phyloP scores from a whole-genome alignment of 208 protist genomes.

The Acanthamoeba healyi region DNA sequence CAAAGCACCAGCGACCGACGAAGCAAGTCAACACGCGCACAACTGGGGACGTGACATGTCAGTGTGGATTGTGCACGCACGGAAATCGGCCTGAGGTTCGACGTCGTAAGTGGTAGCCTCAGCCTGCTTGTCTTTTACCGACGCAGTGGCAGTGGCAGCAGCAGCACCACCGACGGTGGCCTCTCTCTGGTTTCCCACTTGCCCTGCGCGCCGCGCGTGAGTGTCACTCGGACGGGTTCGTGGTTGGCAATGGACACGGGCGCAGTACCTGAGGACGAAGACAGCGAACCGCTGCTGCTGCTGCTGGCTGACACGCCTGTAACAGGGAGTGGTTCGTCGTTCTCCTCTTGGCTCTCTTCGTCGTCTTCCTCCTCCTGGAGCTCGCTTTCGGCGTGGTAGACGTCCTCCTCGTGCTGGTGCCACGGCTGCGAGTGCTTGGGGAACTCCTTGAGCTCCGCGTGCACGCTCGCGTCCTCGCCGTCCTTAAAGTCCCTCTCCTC shows the following conservation, averaged over 20 bases:
- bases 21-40: too few relatives aligned
- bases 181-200: neutral
- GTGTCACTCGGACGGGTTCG: too few relatives aligned
- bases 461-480: neutral
- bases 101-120: too few relatives aligned
- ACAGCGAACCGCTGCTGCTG: neutral
- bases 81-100: neutral
- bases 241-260: neutral
- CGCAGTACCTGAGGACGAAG: neutral
- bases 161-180: neutral
- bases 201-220: too few relatives aligned
- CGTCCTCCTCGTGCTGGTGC: neutral
- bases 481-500: neutral
- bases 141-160: neutral
- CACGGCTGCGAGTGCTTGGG: conserved; percentile 36
- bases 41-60: too few relatives aligned
- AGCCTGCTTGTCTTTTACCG: too few relatives aligned
- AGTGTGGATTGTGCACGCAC: neutral
- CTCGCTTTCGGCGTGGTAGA: neutral
- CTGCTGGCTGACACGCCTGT: neutral
- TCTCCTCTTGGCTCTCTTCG: conserved; percentile 16
- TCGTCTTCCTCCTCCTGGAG: neutral
- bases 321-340: neutral
- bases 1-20: too few relatives aligned
- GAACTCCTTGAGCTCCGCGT: neutral